Conservation (phyloP, 2,329 filamentous ascomycete species). For the Trichoderma koningiopsis region DNA sequence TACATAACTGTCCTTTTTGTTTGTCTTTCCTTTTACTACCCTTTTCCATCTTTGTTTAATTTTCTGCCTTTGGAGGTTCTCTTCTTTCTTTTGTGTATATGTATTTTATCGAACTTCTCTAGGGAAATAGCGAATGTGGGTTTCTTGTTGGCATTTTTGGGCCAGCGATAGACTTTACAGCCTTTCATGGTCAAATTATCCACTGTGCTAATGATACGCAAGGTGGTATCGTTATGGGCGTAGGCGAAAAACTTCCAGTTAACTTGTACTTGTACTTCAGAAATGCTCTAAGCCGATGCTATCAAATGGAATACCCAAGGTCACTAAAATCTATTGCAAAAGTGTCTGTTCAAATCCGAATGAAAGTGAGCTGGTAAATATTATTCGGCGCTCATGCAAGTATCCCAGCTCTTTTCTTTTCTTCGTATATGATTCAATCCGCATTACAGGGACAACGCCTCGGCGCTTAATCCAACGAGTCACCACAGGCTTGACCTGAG, state of each 20-base stretch:
- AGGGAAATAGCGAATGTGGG: background rate
- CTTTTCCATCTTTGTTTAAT: background rate
- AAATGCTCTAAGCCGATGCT: no score
- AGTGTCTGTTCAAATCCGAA: background rate
- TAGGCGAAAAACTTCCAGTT: no score
- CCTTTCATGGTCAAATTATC: background rate
- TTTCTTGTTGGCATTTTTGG: background rate
- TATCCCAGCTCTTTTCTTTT: background rate
- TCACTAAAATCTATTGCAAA: no score
- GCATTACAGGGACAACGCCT: background rate
- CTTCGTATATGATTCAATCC: background rate
- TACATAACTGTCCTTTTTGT: background rate
- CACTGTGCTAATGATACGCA: background rate
- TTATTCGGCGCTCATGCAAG: background rate
- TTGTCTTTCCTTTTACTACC: background rate
- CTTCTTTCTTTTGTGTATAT: background rate
- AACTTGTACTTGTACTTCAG: no score
- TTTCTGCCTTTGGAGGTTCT: background rate
- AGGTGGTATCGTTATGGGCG: background rate
- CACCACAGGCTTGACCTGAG: background rate
- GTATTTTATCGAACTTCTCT: background rate
- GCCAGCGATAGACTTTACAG: background rate
- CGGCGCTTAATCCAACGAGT: background rate
- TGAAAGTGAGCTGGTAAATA: background rate
- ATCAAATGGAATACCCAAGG: no score